These are phyloP conservation scores for Saccharomyces hybrid DNA, from an alignment of 1,139 yeast species.

Conservation along the genomic window DNA sequence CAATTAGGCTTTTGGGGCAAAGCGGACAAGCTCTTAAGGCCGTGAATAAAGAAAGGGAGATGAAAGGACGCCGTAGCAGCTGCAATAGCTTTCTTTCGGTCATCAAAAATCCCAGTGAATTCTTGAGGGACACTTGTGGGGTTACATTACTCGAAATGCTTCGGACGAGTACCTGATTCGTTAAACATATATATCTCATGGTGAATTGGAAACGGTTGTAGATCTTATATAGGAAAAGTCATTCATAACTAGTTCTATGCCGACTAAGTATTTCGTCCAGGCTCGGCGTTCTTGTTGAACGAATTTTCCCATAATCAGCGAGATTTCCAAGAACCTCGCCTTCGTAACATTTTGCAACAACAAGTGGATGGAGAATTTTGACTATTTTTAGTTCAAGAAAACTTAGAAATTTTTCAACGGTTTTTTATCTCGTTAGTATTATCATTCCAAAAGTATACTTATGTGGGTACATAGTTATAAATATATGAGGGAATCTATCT, in stretches of 20 bases:
- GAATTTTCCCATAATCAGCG: background rate
- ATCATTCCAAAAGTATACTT: background rate
- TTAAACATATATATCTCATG: background rate
- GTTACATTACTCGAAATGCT: background rate
- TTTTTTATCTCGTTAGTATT: background rate
- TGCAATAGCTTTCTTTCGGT: background rate
- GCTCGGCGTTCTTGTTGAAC: background rate
- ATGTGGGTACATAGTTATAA: background rate
- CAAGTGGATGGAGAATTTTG: too few species aligned
- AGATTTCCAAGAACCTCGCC: too few species aligned
- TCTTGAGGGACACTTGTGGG: background rate
- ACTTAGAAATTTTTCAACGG: background rate
- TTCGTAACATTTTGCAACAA: too few species aligned
- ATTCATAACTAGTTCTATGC: background rate
- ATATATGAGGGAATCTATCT: background rate
- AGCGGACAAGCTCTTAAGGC: background rate
- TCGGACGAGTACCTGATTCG: background rate
- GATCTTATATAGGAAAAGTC: background rate
- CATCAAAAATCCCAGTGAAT: background rate
- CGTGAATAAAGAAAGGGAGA: background rate
- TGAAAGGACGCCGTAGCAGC: background rate
- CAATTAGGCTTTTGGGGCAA: background rate
- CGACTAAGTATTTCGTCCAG: constrained; percentile 4
- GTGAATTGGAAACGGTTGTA: too few species aligned
- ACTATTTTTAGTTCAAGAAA: too few species aligned